Conservation (phyloP, 1,284 basidiomycete genomes). For the Cutaneotrichosporon dermatis region DNA sequence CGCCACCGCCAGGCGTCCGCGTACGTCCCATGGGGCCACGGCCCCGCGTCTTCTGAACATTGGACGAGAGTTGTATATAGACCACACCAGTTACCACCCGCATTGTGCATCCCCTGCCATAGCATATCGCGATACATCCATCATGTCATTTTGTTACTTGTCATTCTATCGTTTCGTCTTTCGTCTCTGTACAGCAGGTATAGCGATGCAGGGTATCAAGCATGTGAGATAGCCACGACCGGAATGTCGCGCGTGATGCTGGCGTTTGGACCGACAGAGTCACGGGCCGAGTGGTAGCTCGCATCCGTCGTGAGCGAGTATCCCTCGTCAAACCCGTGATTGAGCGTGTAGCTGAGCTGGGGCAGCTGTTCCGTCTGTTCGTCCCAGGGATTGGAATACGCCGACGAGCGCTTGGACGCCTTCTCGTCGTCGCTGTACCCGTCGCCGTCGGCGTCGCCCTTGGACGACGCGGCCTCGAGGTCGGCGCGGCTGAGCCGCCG, state of each 20-base stretch:
- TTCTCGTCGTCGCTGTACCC: not conserved
- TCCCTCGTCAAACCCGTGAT: conserved; percentile 4
- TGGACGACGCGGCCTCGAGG: not conserved
- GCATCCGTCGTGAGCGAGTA: not conserved
- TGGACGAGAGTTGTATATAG: too few relatives aligned
- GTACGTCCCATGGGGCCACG: too few relatives aligned
- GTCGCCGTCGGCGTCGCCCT: not conserved
- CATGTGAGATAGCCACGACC: conserved; percentile 1
- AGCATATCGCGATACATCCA: not conserved
- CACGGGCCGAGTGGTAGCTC: too few relatives aligned
- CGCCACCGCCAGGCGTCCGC: too few relatives aligned
- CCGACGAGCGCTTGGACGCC: not conserved
- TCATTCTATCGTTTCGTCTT: too few relatives aligned
- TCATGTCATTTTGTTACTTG: not conserved
- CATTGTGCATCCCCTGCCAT: too few relatives aligned
- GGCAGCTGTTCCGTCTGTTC: not conserved
- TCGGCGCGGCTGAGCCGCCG: not conserved
- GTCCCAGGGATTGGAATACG: not conserved
- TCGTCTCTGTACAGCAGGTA: not conserved
- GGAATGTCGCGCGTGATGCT: too few relatives aligned
- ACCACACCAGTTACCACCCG: too few relatives aligned
- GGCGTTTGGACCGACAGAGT: too few relatives aligned
- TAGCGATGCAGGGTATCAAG: conserved; percentile 10
- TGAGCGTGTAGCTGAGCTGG: conserved; percentile 1
- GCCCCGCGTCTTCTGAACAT: too few relatives aligned